These are phyloP conservation scores for Torulaspora pretoriensis DNA, from an alignment of 1,139 yeast species.

Conservation along the genomic window DNA sequence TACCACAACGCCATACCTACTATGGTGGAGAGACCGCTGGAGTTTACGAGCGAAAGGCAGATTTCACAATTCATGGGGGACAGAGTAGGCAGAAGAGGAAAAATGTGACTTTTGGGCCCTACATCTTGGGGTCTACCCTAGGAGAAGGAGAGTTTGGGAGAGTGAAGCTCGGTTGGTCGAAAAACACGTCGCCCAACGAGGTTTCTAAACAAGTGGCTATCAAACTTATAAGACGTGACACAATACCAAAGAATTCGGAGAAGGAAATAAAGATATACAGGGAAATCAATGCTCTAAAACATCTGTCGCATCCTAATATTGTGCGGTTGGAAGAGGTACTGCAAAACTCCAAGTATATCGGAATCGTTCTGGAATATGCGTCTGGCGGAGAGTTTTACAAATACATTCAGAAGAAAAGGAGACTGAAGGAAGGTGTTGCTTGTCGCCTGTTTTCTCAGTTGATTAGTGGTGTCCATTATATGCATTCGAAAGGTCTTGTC, in stretches of 20 bases:
- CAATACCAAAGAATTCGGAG: constrained; percentile 77
- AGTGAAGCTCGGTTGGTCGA: constrained; percentile 90
- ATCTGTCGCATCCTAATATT: constrained; percentile 87
- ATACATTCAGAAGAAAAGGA: constrained; percentile 80
- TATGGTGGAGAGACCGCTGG: constrained; percentile 24
- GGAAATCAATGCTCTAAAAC: constrained; percentile 85
- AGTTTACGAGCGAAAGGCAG: constrained; percentile 5
- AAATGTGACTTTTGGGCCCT: constrained; percentile 70
- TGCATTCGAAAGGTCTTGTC: constrained; percentile 62
- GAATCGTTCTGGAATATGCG: constrained; percentile 93
- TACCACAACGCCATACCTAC: constrained; percentile 25
- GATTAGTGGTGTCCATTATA: constrained; percentile 87
- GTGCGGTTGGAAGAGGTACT: constrained; percentile 88
- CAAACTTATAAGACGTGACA: constrained; percentile 81
- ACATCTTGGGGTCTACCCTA: constrained; percentile 80
- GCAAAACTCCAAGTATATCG: constrained; percentile 91
- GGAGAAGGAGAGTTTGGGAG: constrained; percentile 99
- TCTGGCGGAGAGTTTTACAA: constrained; percentile 97
- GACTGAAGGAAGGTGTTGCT: constrained; percentile 80
- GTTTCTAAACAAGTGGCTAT: constrained; percentile 85
- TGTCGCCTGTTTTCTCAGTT: constrained; percentile 87
- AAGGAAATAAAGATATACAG: constrained; percentile 86
- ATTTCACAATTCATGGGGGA: constrained; percentile 1
- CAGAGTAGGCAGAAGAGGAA: constrained; percentile 30
- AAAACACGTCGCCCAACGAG: constrained; percentile 13